Conservation (phyloP, 148 eudicot genomes). For the Tetragonia tetragonoides region DNA sequence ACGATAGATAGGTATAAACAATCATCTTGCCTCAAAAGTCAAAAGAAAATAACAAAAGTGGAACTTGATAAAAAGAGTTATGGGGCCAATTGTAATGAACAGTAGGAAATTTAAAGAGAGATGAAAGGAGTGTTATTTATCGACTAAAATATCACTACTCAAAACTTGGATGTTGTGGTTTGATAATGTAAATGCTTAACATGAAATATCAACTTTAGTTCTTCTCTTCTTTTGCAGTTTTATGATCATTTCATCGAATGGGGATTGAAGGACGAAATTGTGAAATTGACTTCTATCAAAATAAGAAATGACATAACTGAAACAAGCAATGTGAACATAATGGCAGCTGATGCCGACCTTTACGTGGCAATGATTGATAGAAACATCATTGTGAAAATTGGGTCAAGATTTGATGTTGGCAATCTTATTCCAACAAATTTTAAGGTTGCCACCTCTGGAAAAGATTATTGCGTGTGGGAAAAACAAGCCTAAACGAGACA, state of each 20-base stretch:
- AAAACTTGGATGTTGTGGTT: no score
- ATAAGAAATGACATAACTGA: constrained; percentile 37
- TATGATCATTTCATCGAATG: constrained; percentile 56
- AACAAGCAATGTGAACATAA: constrained; percentile 44
- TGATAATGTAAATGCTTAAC: no score
- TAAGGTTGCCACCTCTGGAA: background rate
- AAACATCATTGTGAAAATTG: constrained; percentile 37
- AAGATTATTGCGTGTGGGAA: constrained; percentile 7
- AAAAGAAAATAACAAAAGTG: no score
- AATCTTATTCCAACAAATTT: constrained; percentile 44
- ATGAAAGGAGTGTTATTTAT: no score
- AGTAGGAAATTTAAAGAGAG: no score
- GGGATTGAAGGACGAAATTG: constrained; percentile 52
- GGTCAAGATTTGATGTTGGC: constrained; percentile 39
- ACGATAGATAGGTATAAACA: no score
- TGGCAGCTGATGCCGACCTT: constrained; percentile 47
- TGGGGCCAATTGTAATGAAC: no score
- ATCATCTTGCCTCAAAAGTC: no score
- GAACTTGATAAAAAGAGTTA: no score
- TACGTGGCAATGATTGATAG: constrained; percentile 57
- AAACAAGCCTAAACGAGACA: background rate
- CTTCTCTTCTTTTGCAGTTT: constrained; percentile 30
- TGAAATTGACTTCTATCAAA: constrained; percentile 34
- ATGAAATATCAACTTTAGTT: no score
- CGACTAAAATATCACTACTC: no score